A percentile compares a stretch with the other conserved stretches of the same genome.
Evolutionary conservation across 169 alveolate species (phyloP).

Genomic region (Plasmodium sp.): DNA sequence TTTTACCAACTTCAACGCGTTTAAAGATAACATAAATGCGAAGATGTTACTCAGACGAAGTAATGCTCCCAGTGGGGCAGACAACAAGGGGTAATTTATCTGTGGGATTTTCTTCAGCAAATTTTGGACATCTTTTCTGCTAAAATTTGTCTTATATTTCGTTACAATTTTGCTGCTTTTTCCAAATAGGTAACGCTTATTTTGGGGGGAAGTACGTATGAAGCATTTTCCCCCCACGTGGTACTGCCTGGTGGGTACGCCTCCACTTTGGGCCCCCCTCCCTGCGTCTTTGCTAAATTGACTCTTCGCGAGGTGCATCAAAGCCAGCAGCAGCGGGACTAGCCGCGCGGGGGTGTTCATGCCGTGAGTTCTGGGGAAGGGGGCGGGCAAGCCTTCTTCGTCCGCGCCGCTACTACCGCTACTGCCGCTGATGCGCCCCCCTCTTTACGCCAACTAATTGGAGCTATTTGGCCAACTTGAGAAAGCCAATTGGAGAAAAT

Average conservation of each 20-base stretch:
- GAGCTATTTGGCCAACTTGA: neutral
- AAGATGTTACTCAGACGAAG: conserved; percentile 21
- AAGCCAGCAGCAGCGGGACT: neutral
- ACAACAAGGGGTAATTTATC: neutral
- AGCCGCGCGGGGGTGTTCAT: neutral
- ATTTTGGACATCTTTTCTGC: neutral
- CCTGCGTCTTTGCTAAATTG: neutral
- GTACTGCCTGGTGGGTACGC: neutral
- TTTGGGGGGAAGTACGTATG: neutral
- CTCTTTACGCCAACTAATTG: neutral
- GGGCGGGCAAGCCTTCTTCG: neutral
- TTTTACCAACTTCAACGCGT: conserved; percentile 5
- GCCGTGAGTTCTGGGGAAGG: neutral
- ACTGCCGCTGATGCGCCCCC: neutral
- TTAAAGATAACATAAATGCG: conserved; percentile 26
- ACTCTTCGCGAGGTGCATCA: neutral
- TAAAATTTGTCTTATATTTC: conserved; percentile 2
- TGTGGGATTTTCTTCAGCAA: neutral
- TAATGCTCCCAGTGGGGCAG: neutral
- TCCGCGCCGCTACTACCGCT: neutral
- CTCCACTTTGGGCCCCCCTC: neutral
- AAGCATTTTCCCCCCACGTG: neutral
- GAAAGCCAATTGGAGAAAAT: neutral
- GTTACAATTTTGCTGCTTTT: neutral
- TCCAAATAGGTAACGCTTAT: neutral